Percentiles rank a stretch among this genome's conserved stretches.
These are phyloP conservation scores for Cladophialophora carrionii DNA, from an alignment of 2,329 filamentous ascomycete species.

Conservation along the genomic window DNA sequence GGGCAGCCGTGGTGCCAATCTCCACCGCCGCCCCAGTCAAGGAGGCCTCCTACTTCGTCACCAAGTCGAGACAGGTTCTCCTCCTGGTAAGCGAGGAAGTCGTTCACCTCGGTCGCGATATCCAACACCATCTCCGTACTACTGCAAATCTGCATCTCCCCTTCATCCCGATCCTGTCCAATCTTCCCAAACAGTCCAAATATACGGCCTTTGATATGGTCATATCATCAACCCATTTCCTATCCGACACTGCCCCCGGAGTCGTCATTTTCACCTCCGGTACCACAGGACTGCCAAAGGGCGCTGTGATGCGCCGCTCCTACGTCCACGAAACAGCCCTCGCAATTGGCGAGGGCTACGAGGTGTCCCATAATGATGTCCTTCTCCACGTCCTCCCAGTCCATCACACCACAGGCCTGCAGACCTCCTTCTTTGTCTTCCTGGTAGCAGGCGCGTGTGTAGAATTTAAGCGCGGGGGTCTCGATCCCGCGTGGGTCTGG, in stretches of 20 bases:
- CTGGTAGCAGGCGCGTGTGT: constrained; percentile 47
- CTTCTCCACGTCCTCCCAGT: constrained; percentile 40
- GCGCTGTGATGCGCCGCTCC: constrained; percentile 29
- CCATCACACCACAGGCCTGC: constrained; percentile 39
- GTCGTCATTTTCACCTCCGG: constrained; percentile 40
- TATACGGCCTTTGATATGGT: constrained; percentile 5
- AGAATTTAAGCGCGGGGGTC: constrained; percentile 47
- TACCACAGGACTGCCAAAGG: constrained; percentile 37
- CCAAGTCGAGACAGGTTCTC: background rate
- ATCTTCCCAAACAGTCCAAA: background rate
- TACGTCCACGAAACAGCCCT: constrained; percentile 35
- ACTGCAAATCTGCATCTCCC: constrained; percentile 30
- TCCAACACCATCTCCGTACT: background rate
- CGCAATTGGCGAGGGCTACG: constrained; percentile 31
- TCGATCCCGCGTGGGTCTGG: constrained; percentile 46
- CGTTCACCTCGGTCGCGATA: background rate
- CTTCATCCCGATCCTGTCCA: constrained; percentile 35
- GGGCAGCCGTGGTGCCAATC: constrained; percentile 54
- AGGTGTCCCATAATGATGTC: constrained; percentile 39
- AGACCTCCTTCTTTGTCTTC: constrained; percentile 43
- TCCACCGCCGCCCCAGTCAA: background rate
- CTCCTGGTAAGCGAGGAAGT: constrained; percentile 2
- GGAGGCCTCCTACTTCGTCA: background rate
- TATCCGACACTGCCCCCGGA: constrained; percentile 19
- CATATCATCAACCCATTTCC: background rate